A percentile compares a stretch with the other conserved stretches of the same genome.
Evolutionary conservation across 1,139 yeast species (phyloP).

Genomic region (Magnusiomyces tetraspermus): DNA sequence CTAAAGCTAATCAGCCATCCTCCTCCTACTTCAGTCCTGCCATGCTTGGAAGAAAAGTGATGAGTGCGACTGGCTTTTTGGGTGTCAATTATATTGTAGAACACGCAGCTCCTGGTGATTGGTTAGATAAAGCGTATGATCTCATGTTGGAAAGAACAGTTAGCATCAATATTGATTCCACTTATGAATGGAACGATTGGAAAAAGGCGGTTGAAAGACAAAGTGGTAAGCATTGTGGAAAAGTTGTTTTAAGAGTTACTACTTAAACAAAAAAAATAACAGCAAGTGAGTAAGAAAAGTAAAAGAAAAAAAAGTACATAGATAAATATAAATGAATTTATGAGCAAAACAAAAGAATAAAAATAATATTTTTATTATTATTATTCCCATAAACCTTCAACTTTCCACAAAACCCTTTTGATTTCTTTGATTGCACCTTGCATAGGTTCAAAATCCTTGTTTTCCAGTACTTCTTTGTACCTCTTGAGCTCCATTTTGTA

Average conservation of each 20-base stretch:
- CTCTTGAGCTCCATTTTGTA: neutral
- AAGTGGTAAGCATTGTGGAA: slow-evolving; percentile 47
- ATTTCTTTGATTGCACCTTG: no score
- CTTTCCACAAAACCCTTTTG: no score
- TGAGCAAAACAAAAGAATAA: no score
- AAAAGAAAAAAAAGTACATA: no score
- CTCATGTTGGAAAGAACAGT: slow-evolving; percentile 39
- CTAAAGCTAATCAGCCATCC: slow-evolving; percentile 20
- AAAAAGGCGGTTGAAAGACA: slow-evolving; percentile 43
- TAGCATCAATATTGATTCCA: slow-evolving; percentile 45
- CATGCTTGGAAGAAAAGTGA: slow-evolving; percentile 27
- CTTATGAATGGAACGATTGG: slow-evolving; percentile 40
- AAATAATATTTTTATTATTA: no score
- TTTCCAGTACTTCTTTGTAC: neutral
- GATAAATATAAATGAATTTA: no score
- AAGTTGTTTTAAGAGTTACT: slow-evolving; percentile 37
- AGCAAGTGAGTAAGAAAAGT: no score
- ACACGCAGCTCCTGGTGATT: slow-evolving; percentile 19
- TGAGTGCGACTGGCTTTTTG: slow-evolving; percentile 22
- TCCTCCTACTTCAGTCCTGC: slow-evolving; percentile 23
- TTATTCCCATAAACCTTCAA: neutral
- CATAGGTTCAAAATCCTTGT: neutral
- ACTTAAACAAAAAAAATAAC: no score
- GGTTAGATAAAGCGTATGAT: slow-evolving; percentile 29
- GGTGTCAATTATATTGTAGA: slow-evolving; percentile 30